A percentile compares a stretch with the other conserved stretches of the same genome.
These are phyloP conservation scores for Fusarium sp. DNA, from an alignment of 2,329 filamentous ascomycete genomes.

Conservation along the genomic window DNA sequence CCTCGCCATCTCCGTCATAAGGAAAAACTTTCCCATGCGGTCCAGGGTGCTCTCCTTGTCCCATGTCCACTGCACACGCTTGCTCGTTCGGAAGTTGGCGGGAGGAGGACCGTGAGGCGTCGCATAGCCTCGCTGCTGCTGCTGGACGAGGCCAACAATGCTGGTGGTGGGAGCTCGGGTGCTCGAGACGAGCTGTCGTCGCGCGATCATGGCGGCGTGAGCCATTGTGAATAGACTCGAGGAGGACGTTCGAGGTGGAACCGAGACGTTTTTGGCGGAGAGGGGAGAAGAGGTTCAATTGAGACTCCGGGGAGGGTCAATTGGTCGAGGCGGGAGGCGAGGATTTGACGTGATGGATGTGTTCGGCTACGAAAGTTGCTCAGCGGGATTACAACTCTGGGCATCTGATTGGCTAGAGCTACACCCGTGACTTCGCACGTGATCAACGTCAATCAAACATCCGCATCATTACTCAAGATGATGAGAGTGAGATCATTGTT, in stretches of 20 bases:
- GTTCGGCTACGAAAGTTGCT: slow-evolving; percentile 48
- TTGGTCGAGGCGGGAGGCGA: slow-evolving; percentile 45
- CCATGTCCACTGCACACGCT: slow-evolving; percentile 82
- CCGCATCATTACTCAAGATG: background rate
- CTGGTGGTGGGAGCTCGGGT: slow-evolving; percentile 33
- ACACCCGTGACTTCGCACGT: slow-evolving; percentile 49
- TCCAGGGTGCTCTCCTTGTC: slow-evolving; percentile 81
- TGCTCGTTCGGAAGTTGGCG: slow-evolving; percentile 80
- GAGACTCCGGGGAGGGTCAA: slow-evolving; percentile 42
- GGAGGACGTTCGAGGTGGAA: slow-evolving; percentile 26
- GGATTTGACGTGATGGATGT: slow-evolving; percentile 47
- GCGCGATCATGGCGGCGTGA: slow-evolving; percentile 51
- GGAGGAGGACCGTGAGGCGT: slow-evolving; percentile 83
- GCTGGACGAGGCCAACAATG: slow-evolving; percentile 43
- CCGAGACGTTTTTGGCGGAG: slow-evolving; percentile 17
- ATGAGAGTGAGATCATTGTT: background rate
- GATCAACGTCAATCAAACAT: slow-evolving; percentile 18
- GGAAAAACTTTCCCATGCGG: slow-evolving; percentile 91
- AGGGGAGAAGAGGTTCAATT: slow-evolving; percentile 39
- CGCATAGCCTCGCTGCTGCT: slow-evolving; percentile 61
- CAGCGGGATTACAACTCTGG: slow-evolving; percentile 56
- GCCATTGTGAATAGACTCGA: slow-evolving; percentile 46
- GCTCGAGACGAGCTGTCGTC: slow-evolving; percentile 50
- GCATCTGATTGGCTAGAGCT: slow-evolving; percentile 50
- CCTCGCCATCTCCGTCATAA: slow-evolving; percentile 93